Base-by-base conservation (phyloP, 345 rosid species). In the Aquilaria malaccensis region DNA sequence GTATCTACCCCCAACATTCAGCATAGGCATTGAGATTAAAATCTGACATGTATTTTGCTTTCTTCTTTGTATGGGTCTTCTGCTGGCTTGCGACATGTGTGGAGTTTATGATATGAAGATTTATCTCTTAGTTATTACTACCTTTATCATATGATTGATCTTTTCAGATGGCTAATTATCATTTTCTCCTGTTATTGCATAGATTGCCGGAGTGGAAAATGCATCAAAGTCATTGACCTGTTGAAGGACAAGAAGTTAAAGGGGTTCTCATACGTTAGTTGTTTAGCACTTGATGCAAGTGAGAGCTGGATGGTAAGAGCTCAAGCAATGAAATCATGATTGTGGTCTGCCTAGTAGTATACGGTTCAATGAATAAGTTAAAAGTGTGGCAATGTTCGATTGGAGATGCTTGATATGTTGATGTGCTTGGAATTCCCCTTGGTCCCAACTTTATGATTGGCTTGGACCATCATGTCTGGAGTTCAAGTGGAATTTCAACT, bases 231-330 rank as follows among this genome's bases (percentile, higher is more conserved):
- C 55, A 74, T 90, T 73, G 80, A 78, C 71, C 79, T 86, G 2
- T 72, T 58, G 72, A 85, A 78, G 59, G 83, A 70, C 52, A 76
- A 65, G 58, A 75, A 73, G 74, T 55, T 58, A 51, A 82, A 78
- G 67, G 81, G 72, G 55, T 66, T 72, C 61, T 69, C 80, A 10
- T 79, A 73, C 61, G 72, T 90, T 63, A 80, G 96, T 64, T 84
- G 92, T 71, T 62, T 94, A 81, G 87, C 95, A 55, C 93, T 94
- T 56, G 99, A 94, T 76, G 86, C 74, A 78, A 94, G 95, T 76
- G 97, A 94, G 72, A 88, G 89, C 82, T 94, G 99, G 99, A 70
- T 94, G 99, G 99, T 94, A 85, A 81, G 97, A 58, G 62, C 67
- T 72, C 33, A 48, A 63, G 11, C 54, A 57, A 55, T 64, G 11